Base-by-base conservation (phyloP, 441 rosid species). In the Pelargonium cotyledonis region DNA sequence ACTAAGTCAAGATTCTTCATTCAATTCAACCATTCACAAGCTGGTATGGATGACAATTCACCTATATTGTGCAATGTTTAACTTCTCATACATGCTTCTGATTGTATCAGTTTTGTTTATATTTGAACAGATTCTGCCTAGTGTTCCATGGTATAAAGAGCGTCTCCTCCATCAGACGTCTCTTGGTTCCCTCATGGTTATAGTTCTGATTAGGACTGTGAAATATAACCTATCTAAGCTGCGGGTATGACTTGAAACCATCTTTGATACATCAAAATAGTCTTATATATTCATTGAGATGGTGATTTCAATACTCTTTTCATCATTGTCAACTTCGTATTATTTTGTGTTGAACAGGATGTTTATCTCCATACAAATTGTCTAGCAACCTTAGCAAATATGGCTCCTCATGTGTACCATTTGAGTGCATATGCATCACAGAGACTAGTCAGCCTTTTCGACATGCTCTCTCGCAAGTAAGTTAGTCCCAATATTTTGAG, bases 361-460 rank as follows among this genome's bases (percentile, higher is more conserved):
- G 95, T 95, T 60, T 95, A 95, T 85, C 87, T 95, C 40, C 99
- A 95, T 75, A 95, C 99, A 47, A 95, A 95, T 72, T 92, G 99
- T 80, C 84, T 95, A 26, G 99, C 99, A 47, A 90, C 96, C 66
- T 82, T 95, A 83, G 99, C 98, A 70, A 95, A 95, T 86, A 95
- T 92, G 96, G 99, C 98, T 61, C 99, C 99, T 76, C 99, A 95
- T 83, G 85, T 86, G 74, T 93, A 92, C 80, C 97, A 86, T 46
- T 81, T 95, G 84, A 95, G 97, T 85, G 95, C 96, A 75, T 92
- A 92, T 83, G 98, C 99, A 77, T 95, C 98, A 18, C 97, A 95
- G 83, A 89, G 97, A 76, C 86, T 95, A 65, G 94, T 95, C 84
- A 95, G 98, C 81, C 97, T 95, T 71, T 95, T 95, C 82, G 82